phyloP scores from a whole-genome alignment of 805 yeast genomes.

The Pichia manshurica region DNA sequence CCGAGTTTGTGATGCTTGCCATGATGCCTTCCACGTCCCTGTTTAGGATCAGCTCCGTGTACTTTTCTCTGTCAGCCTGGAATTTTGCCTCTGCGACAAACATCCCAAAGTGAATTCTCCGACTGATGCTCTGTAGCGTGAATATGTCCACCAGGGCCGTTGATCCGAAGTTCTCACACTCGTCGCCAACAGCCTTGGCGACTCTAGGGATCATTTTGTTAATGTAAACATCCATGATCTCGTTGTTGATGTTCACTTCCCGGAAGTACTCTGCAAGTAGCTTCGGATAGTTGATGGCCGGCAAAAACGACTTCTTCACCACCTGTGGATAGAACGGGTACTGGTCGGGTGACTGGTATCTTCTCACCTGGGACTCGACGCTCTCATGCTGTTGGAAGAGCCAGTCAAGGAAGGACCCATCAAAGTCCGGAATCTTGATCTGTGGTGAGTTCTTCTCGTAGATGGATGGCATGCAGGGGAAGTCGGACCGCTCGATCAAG shows the following conservation, averaged over 20 bases:
- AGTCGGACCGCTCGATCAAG: slow-evolving; percentile 90
- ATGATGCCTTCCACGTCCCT: slow-evolving; percentile 70
- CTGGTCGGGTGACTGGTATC: slow-evolving; percentile 94
- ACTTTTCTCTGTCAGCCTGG: slow-evolving; percentile 56
- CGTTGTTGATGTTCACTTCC: slow-evolving; percentile 69
- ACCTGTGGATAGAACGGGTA: slow-evolving; percentile 76
- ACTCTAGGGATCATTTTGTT: slow-evolving; percentile 70
- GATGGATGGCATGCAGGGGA: slow-evolving; percentile 66
- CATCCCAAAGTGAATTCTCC: slow-evolving; percentile 94
- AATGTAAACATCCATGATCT: slow-evolving; percentile 64
- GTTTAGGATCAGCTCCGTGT: slow-evolving; percentile 56
- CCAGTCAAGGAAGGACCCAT: slow-evolving; percentile 86
- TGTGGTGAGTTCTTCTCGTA: slow-evolving; percentile 47
- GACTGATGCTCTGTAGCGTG: slow-evolving; percentile 76
- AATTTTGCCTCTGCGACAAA: slow-evolving; percentile 97
- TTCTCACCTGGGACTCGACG: slow-evolving; percentile 70
- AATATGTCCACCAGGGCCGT: slow-evolving; percentile 82
- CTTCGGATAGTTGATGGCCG: slow-evolving; percentile 72
- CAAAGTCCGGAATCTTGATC: slow-evolving; percentile 55
- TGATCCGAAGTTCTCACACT: slow-evolving; percentile 81
- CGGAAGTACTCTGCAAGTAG: slow-evolving; percentile 69
- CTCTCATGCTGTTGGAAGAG: slow-evolving; percentile 68
- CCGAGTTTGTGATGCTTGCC: slow-evolving; percentile 76
- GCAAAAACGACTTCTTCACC: slow-evolving; percentile 63
- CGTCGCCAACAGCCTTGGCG: slow-evolving; percentile 63